These are phyloP conservation scores for Xanthoconium purpureum DNA, from an alignment of 768 basidiomycete genomes.

Conservation along the genomic window DNA sequence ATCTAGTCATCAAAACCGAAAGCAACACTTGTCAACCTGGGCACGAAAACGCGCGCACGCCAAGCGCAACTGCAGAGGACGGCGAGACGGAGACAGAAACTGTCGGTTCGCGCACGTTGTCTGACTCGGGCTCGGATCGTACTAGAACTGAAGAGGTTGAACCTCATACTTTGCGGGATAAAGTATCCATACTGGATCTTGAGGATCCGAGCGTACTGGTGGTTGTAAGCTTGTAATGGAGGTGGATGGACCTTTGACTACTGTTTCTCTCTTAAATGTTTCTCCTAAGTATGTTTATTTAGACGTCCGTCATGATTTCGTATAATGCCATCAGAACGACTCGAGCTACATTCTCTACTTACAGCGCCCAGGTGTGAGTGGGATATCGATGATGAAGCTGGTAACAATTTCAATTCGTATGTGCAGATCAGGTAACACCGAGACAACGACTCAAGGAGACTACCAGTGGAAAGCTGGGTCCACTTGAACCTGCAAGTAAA, in stretches of 20 bases:
- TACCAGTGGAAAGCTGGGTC: not conserved
- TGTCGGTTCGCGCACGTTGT: constrained; percentile 24
- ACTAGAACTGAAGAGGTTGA: constrained; percentile 26
- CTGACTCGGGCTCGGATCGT: constrained; percentile 30
- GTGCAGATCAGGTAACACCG: too few species aligned
- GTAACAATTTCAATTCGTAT: too few species aligned
- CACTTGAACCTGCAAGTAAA: not conserved
- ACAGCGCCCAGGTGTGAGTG: too few species aligned
- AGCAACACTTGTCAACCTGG: not conserved
- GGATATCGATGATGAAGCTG: not conserved
- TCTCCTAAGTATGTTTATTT: constrained; percentile 25
- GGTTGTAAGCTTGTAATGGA: constrained; percentile 12
- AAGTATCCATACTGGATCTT: constrained; percentile 24
- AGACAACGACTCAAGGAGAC: not conserved
- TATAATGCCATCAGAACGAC: constrained; percentile 1
- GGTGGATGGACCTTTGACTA: not conserved
- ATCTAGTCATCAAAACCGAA: not conserved
- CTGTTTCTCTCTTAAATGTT: constrained; percentile 3
- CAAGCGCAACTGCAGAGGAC: constrained; percentile 12
- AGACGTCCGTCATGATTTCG: constrained; percentile 4
- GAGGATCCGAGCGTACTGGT: constrained; percentile 20
- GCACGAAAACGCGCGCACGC: not conserved
- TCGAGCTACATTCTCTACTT: not conserved
- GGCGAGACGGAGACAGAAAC: constrained; percentile 22
- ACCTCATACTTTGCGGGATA: constrained; percentile 25